Evolutionary conservation across 2,329 filamentous ascomycete genomes (phyloP), one percentile per base, ranked within the genome.

Genomic region (Colletotrichum sp.): DNA sequence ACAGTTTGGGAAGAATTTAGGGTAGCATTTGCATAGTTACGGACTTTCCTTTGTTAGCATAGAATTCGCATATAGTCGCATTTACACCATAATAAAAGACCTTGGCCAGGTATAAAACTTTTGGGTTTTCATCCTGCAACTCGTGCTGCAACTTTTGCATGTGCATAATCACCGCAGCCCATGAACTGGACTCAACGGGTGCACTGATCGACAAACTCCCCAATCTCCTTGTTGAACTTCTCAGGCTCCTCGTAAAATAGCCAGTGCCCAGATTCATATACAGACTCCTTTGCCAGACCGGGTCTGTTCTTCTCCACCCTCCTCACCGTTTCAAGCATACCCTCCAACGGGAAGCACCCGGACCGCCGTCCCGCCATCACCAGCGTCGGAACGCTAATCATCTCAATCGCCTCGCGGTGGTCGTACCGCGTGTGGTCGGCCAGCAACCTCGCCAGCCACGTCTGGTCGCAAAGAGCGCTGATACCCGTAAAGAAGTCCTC

Each of bases 381-480:
- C 69, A 86, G 73, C 52, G 81, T 80, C 60, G 84, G 84, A 74
- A 79, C 78, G 27, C 34, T 74, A 36, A 86, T 82, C 32, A 74
- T 71, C 77, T 85, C 85, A 34, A 83, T 79, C 2, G 84, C 84
- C 78, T 86, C 85, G 48, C 85, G 83, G 77, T 86, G 85, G 67
- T 86, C 85, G 70, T 86, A 86, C 28, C 84, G 75, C 64, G 85
- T 86, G 70, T 86, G 85, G 65, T 86, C 84, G 2, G 82, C 83
- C 43, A 86, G 74, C 74, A 86, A 68, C 67, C 80, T 79, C 30
- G 84, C 84, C 27, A 86, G 77, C 85, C 85, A 86, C 16, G 55
- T 75, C n/a, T 79, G 79, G 32, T 86, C 84, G 76, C 85, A 86
- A 43, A 76, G 72, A 9, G 75, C 77, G 55, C 83, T 84, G 36